A percentile compares a stretch with the other conserved stretches of the same genome.
These are phyloP conservation scores for Allantophomopsis lycopodina DNA, from an alignment of 2,329 filamentous ascomycete genomes.

Conservation along the genomic window DNA sequence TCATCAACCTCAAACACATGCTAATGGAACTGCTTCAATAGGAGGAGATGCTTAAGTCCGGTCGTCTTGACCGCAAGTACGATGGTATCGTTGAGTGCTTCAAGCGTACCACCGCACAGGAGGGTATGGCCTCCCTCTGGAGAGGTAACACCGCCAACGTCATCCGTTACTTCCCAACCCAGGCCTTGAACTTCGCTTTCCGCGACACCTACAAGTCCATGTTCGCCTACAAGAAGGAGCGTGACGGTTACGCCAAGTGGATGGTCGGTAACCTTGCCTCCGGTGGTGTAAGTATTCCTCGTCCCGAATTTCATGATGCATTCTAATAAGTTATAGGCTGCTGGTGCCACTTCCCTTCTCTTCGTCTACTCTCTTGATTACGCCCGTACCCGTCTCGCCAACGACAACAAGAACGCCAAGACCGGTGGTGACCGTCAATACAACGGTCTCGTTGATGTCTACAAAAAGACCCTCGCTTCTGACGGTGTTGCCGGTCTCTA, in stretches of 20 bases:
- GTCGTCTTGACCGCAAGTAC: constrained; percentile 98
- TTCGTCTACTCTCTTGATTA: constrained; percentile 99
- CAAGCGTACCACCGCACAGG: constrained; percentile 73
- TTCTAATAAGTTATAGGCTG: constrained; percentile 40
- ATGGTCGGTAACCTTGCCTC: constrained; percentile 99
- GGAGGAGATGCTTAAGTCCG: constrained; percentile 99
- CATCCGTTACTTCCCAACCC: constrained; percentile 99
- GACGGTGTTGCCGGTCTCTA: constrained; percentile 99
- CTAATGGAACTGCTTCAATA: constrained; percentile 24
- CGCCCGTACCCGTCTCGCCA: constrained; percentile 99
- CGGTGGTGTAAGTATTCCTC: constrained; percentile 73
- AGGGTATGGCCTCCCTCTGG: constrained; percentile 95
- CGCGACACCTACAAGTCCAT: constrained; percentile 99
- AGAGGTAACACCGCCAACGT: constrained; percentile 99
- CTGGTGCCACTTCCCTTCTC: constrained; percentile 98
- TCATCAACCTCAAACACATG: background rate
- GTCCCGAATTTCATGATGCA: background rate
- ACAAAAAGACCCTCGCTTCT: constrained; percentile 98
- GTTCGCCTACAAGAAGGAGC: constrained; percentile 99
- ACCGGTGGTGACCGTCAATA: constrained; percentile 96
- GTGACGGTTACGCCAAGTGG: constrained; percentile 97
- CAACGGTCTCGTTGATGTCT: constrained; percentile 99
- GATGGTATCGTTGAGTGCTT: constrained; percentile 91
- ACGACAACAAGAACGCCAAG: constrained; percentile 99
- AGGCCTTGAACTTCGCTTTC: constrained; percentile 99